phyloP scores from a whole-genome alignment of 2,329 filamentous ascomycete species.

The Elsinoe ampelina region DNA sequence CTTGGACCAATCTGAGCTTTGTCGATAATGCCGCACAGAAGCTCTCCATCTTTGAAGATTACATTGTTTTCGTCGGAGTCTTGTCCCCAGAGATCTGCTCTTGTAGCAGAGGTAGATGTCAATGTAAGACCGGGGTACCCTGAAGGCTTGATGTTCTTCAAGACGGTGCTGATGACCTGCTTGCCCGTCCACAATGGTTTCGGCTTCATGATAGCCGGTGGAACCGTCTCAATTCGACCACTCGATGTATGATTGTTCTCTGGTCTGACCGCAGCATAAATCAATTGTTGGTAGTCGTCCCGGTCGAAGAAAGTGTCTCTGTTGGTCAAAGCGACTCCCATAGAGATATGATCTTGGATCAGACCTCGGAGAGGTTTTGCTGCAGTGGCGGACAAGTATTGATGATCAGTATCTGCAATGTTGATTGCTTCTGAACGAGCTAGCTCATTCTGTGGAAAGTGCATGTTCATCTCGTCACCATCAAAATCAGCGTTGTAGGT shows the following conservation, averaged over 20 bases:
- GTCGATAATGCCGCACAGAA: slow-evolving; percentile 85
- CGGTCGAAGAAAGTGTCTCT: slow-evolving; percentile 84
- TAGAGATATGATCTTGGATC: slow-evolving; percentile 97
- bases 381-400: slow-evolving; percentile 88
- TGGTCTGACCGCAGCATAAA: slow-evolving; percentile 81
- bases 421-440: slow-evolving; percentile 86
- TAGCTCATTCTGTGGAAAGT: slow-evolving; percentile 95
- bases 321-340: slow-evolving; percentile 82
- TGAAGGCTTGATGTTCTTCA: slow-evolving; percentile 80
- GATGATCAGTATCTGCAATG: slow-evolving; percentile 92
- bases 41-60: slow-evolving; percentile 74
- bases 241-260: slow-evolving; percentile 81
- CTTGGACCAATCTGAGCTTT: slow-evolving; percentile 90
- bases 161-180: slow-evolving; percentile 83
- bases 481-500: slow-evolving; percentile 99
- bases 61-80: slow-evolving; percentile 69
- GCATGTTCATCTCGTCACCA: slow-evolving; percentile 99
- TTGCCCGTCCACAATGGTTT: slow-evolving; percentile 86
- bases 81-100: slow-evolving; percentile 67
- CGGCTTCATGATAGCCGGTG: slow-evolving; percentile 76
- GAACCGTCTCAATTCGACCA: slow-evolving; percentile 70
- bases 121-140: slow-evolving; percentile 71
- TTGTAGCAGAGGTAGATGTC: slow-evolving; percentile 67
- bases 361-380: slow-evolving; percentile 90
- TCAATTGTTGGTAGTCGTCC: slow-evolving; percentile 83